Percentiles rank a stretch among this genome's conserved stretches.
These are phyloP conservation scores for Crithidia mellificae DNA, from an alignment of 208 protist species.

Conservation along the genomic window DNA sequence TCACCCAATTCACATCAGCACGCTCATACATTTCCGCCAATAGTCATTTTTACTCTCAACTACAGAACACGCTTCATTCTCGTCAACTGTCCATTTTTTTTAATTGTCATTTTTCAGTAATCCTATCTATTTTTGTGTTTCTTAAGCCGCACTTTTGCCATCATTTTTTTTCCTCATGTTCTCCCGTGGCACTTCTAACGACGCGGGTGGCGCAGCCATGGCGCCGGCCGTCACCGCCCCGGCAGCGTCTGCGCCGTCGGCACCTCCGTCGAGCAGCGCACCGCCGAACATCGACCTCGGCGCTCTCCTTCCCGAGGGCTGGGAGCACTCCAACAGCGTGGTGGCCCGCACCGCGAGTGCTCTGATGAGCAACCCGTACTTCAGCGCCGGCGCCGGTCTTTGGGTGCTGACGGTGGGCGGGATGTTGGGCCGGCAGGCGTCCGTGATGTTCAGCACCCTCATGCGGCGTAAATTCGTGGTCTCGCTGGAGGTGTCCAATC, in stretches of 20 bases:
- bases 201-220: conserved; percentile 6
- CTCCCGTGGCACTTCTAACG: not conserved
- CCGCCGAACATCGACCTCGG: conserved; percentile 50
- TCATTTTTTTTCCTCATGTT: conserved; percentile 19
- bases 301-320: conserved; percentile 56
- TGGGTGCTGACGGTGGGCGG: conserved; percentile 83
- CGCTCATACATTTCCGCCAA: too few species aligned
- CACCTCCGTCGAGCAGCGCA: not conserved
- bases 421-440: conserved; percentile 48
- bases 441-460: conserved; percentile 38
- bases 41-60: too few species aligned
- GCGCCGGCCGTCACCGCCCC: not conserved
- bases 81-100: conserved; percentile 1
- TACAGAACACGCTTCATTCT: too few species aligned
- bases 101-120: not conserved
- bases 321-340: conserved; percentile 50
- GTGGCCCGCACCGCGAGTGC: conserved; percentile 41
- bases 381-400: conserved; percentile 85
- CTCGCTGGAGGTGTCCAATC: conserved; percentile 84
- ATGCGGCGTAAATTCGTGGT: conserved; percentile 72
- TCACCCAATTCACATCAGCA: too few species aligned
- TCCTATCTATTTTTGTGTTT: too few species aligned
- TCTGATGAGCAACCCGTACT: conserved; percentile 83
- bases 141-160: too few species aligned
- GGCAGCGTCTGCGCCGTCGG: not conserved